Percentiles rank a stretch among this genome's conserved stretches.
Evolutionary conservation across 345 rosid genomes (phyloP).

Genomic region (Salix caprea): DNA sequence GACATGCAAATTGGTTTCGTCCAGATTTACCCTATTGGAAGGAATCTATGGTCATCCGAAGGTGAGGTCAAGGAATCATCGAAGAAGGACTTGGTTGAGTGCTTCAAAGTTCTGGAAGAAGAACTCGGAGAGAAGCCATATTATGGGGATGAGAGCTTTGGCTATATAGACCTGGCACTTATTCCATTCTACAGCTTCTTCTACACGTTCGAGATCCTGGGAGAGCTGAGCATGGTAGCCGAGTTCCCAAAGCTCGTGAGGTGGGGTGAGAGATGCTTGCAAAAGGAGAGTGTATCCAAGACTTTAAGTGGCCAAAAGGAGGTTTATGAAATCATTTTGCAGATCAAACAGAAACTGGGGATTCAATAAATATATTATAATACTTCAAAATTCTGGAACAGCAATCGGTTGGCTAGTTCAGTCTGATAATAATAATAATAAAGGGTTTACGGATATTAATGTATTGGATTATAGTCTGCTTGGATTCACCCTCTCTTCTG

Average conservation of each 20-base stretch:
- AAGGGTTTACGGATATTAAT: background rate
- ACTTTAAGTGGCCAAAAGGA: background rate
- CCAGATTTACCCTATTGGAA: too few species aligned
- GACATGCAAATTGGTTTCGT: too few species aligned
- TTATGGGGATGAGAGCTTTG: slow-evolving; percentile 8
- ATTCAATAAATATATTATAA: too few species aligned
- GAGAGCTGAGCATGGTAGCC: background rate
- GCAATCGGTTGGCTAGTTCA: background rate
- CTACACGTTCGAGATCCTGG: slow-evolving; percentile 4
- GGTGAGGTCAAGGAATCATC: background rate
- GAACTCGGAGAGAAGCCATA: background rate
- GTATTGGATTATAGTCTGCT: too few species aligned
- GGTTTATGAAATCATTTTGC: background rate
- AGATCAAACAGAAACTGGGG: too few species aligned
- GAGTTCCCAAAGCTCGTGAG: slow-evolving; percentile 14
- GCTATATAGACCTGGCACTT: slow-evolving; percentile 13
- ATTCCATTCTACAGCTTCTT: slow-evolving; percentile 2
- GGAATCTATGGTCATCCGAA: slow-evolving; percentile 1
- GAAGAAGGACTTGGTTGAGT: background rate
- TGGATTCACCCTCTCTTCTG: too few species aligned
- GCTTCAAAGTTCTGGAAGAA: slow-evolving; percentile 9
- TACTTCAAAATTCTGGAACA: background rate
- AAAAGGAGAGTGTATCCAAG: slow-evolving; percentile 3
- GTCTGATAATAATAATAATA: background rate
- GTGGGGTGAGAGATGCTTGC: slow-evolving; percentile 20